Evolutionary conservation across 2,329 filamentous ascomycete genomes (phyloP), one percentile per base, ranked within the genome.

Genomic region (Ampelomyces quisqualis): DNA sequence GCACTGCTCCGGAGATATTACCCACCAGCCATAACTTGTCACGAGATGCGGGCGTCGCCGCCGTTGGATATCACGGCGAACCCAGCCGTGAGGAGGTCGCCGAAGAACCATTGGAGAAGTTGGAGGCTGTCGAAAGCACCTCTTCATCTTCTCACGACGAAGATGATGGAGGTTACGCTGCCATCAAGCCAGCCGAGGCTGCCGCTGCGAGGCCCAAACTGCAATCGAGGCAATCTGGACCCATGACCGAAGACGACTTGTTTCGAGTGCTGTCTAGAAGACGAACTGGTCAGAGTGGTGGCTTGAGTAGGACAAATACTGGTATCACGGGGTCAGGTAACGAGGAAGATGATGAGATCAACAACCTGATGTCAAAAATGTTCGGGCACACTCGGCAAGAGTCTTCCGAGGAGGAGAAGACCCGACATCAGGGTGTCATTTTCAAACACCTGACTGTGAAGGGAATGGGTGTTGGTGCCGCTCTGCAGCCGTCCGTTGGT

Each of bases 401-500:
- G 30, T 71, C 79, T n/a, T 85, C 81, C 1, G 79, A 86, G 46
- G 83, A 85, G 47, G 84, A 86, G 53, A 80, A 85, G 59, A 85
- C 82, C 0, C 72, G 84, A 15, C 84, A 88, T 58, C 74, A 85
- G 3, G 84, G 84, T 17, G 73, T 87, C 0, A 80, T 83, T 1
- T 87, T 82, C 79, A 73, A 78, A 49, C 73, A 81, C 40, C 70
- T 87, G 32, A 84, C 73, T 0, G 83, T 87, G 13, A 74, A 81
- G 38, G 84, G 79, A 11, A 70, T 79, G 59, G 77, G 78, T 19
- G 70, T 81, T 10, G 79, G 83, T 19, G 78, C 82, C 2, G 79
- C 81, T 7, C 71, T 86, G 21, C 81, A 86, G 47, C 75, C 76
- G 4, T 81, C 78, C 0, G 73, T 78, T 38, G 74, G 74, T 48